Base-by-base conservation (phyloP, 352 stramenopile genomes). In the Phytophthora aleatoria region DNA sequence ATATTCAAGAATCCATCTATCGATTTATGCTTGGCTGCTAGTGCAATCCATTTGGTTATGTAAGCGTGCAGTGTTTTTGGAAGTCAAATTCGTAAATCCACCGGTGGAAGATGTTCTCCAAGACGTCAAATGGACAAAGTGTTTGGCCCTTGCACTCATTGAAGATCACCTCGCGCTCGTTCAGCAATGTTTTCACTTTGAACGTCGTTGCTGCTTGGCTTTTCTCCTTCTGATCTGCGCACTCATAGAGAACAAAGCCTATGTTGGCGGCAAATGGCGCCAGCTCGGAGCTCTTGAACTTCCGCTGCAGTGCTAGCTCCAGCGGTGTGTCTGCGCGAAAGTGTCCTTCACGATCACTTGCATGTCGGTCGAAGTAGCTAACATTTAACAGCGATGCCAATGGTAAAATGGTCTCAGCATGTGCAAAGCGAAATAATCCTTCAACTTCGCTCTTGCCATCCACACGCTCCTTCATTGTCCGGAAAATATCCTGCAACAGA, bases 181-280 rank as follows among this genome's bases (percentile, higher is more conserved):
- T 87, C 0, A 92, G 64, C 13, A 91, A 59, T 33, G 79, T 80
- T 53, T 85, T 76, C 24, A 92, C 82, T 30, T 75, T 73, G 39
- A 73, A 89, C 6, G 39, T 50, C 45, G 61, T 9, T 5, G 8
- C 20, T 24, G 20, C 33, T 48, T 50, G 8, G 20, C n/a, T 16
- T 36, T 69, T 39, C 5, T 41, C 51, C 1, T 54, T 31, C 11
- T 58, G 26, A 28, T 30, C 50, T 10, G 54, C n/a, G 33, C 86
- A 95, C 13, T 89, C 66, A 54, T 95, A 89, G 3, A 95, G 74
- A 49, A 93, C 78, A 69, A 95, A 93, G 0, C 83, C 87, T 47
- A 95, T 91, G 51, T 95, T 95, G 16, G 77, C 87, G 6, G 83
- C 77, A 57, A 95, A 95, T 30, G 87, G 87, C 8, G 87, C 72